Base-by-base conservation (phyloP, 306 rosid species). In the Heteromeles arbutifolia region DNA sequence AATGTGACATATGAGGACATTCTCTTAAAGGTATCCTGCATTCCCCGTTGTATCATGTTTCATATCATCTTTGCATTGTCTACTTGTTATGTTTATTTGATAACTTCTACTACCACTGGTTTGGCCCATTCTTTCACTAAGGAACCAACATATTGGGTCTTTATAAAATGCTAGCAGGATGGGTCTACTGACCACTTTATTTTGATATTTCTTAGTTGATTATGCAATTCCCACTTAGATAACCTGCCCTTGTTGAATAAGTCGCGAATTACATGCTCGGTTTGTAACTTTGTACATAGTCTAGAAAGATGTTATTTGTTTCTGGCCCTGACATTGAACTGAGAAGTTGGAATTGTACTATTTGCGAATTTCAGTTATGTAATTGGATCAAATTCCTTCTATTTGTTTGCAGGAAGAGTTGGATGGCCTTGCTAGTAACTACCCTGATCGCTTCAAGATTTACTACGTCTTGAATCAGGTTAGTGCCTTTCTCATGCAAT, bases 391-490 rank as follows among this genome's bases (percentile, higher is more conserved):
- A 58, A 68, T 6, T 68, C 34, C 53, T 29, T 37, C 6, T 10
- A 5, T 32, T 37, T 45, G 18, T 70, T 37, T 84, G 85, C 95
- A 96, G 98, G 96, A 92, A 66, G 99, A 90, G 83, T 82, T 96
- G 82, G 94, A 92, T 28, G 83, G 87, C 63, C 96, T 96, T 69
- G 84, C 96, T 32, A 9, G 83, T 70, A 89, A 87, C 67, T 87
- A 90, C 77, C 87, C 96, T 1, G 94, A 85, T 73, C 88, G 83
- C 71, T 96, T 96, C 83, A 87, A 87, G 67, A 29, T 90, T 75
- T 90, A 80, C 85, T 90, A 85, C 43, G 98, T 96, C 74, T 75
- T 96, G 70, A 96, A 96, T 82, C 92, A 96, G 97, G 99, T 92
- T 44, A 58, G 82, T 77, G 34, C 75, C 53, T 74, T 75, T 59